Evolutionary conservation across 345 rosid genomes (phyloP).

Genomic region (Reutealis trisperma): DNA sequence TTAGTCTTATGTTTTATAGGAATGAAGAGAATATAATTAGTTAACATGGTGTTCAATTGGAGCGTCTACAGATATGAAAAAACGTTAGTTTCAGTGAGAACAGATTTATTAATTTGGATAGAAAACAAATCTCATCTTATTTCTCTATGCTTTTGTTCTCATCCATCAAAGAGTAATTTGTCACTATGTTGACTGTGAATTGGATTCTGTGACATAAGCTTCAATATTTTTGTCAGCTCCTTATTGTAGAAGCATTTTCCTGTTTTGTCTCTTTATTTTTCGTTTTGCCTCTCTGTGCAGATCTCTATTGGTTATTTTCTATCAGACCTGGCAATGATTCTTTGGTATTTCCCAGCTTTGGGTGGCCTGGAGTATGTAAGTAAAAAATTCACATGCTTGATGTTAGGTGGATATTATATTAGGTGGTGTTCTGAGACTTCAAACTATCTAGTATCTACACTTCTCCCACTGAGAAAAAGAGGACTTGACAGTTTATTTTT

Average conservation of each 20-base stretch:
- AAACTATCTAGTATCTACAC: background rate
- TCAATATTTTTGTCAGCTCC: background rate
- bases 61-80: background rate
- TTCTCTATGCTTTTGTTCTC: background rate
- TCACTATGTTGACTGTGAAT: background rate
- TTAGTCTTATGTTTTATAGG: no score
- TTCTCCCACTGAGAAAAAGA: background rate
- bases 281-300: conserved; percentile 35
- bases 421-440: background rate
- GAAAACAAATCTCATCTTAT: background rate
- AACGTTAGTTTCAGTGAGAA: background rate
- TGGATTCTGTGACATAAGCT: background rate
- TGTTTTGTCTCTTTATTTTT: background rate
- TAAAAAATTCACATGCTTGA: conserved; percentile 9
- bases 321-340: conserved; percentile 71
- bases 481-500: background rate
- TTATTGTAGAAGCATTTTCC: background rate
- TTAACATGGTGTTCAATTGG: background rate
- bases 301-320: conserved; percentile 79
- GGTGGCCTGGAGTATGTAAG: conserved; percentile 88
- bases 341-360: conserved; percentile 71
- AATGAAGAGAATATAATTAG: background rate
- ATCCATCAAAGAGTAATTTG: background rate
- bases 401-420: background rate
- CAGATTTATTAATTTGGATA: background rate